Percentiles rank a stretch among this genome's conserved stretches.
These are phyloP conservation scores for Apiotrichum mycotoxinovorans DNA, from an alignment of 1,284 basidiomycete genomes.

Conservation along the genomic window DNA sequence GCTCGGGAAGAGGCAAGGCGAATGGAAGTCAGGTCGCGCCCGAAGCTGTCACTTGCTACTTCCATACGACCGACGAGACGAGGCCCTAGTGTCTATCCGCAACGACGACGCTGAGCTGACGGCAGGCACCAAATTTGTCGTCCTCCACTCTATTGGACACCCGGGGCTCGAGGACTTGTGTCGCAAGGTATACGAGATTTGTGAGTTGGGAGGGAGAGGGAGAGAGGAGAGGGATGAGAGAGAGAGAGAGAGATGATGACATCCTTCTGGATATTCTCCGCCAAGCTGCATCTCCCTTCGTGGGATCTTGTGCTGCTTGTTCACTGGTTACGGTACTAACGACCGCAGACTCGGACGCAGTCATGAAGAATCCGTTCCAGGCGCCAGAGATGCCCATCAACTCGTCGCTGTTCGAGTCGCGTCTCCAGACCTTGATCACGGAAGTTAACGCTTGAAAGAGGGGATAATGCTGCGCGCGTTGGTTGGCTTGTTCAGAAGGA, in stretches of 20 bases:
- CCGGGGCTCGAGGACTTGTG: conserved; percentile 63
- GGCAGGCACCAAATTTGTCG: conserved; percentile 93
- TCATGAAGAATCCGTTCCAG: conserved; percentile 99
- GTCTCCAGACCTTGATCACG: conserved; percentile 49
- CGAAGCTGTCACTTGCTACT: no score
- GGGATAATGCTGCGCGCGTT: background rate
- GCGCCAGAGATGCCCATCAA: conserved; percentile 98
- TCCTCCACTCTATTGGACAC: conserved; percentile 67
- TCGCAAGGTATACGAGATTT: conserved; percentile 82
- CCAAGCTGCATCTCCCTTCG: no score
- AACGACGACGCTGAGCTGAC: no score
- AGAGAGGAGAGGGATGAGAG: no score
- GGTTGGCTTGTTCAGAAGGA: background rate
- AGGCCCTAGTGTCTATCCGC: no score
- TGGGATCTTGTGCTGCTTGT: no score
- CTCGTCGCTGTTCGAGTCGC: conserved; percentile 78
- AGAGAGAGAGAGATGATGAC: no score
- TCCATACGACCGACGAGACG: no score
- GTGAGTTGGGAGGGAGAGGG: conserved; percentile 48
- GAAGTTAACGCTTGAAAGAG: conserved; percentile 24
- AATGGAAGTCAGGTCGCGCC: no score
- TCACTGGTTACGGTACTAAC: background rate
- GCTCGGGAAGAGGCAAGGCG: no score
- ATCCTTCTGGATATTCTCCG: no score
- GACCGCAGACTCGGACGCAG: conserved; percentile 64